A percentile compares a stretch with the other conserved stretches of the same genome.
These are phyloP conservation scores for Phytophthora sojae DNA, from an alignment of 352 stramenopile species.

Conservation along the genomic window DNA sequence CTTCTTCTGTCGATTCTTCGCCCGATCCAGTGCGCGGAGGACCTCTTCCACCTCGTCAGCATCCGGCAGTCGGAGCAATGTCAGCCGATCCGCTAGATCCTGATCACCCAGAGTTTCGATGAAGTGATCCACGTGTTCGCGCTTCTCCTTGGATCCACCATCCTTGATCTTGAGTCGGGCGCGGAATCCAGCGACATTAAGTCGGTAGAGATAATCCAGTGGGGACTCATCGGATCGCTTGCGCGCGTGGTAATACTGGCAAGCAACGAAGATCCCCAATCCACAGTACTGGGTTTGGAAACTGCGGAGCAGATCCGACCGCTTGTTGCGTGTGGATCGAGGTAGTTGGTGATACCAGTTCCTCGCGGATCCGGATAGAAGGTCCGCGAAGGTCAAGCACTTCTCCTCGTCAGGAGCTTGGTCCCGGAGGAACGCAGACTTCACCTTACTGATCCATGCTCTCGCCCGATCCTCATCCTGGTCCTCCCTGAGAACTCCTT, in stretches of 20 bases:
- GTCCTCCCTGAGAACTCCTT: constrained; percentile 9
- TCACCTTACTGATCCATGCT: constrained; percentile 3
- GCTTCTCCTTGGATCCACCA: not conserved
- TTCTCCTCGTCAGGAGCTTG: constrained; percentile 4
- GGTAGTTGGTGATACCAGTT: constrained; percentile 7
- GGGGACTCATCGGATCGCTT: not conserved
- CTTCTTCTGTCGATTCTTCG: not conserved
- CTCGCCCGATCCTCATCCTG: constrained; percentile 1
- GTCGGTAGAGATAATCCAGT: not conserved
- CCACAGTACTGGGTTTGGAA: not conserved
- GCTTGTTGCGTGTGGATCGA: not conserved
- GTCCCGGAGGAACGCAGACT: not conserved
- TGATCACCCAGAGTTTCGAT: not conserved
- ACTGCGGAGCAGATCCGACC: not conserved
- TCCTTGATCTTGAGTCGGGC: not conserved
- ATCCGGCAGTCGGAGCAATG: not conserved
- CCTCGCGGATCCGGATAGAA: not conserved
- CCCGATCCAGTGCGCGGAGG: not conserved
- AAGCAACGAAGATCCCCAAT: not conserved
- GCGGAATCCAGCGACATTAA: not conserved
- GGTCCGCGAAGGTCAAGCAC: constrained; percentile 9
- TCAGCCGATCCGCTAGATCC: not conserved
- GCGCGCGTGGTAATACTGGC: not conserved
- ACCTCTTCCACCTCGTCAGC: not conserved
- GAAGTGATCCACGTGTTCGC: not conserved